Evolutionary conservation across 257 asterid species (phyloP).

Genomic region (Solanum habrochaites): DNA sequence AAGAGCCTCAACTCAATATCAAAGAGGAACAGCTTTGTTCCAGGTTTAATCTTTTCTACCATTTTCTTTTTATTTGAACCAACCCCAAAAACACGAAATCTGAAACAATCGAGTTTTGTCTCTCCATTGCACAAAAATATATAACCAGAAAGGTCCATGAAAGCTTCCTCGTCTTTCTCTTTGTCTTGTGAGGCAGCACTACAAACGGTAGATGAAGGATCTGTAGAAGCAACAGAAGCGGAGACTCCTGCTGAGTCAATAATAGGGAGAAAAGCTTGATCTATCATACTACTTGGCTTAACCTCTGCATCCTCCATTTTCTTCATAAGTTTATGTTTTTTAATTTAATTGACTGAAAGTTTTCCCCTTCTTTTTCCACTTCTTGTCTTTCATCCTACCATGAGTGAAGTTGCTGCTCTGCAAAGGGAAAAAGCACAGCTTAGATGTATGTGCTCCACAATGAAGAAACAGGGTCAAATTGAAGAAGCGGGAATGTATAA

Average conservation of each 20-base stretch:
- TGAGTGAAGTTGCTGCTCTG: conserved; percentile 8
- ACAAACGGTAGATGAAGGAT: not conserved
- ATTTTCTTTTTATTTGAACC: conserved; percentile 33
- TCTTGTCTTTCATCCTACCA: conserved; percentile 22
- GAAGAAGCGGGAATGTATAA: not conserved
- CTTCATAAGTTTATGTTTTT: conserved; percentile 3
- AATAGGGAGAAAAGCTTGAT: not conserved
- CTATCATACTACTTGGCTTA: not conserved
- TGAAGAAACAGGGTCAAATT: not conserved
- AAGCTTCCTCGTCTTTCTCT: conserved; percentile 9
- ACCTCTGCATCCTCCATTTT: not conserved
- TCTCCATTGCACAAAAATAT: conserved; percentile 56
- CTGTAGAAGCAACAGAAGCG: conserved; percentile 6
- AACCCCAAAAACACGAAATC: conserved; percentile 73
- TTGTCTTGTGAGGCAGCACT: conserved; percentile 16
- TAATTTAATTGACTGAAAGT: conserved; percentile 2
- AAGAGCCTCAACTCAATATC: conserved; percentile 53
- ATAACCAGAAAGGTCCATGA: conserved; percentile 36
- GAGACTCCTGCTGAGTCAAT: not conserved
- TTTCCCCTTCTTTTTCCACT: conserved; percentile 10
- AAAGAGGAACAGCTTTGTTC: conserved; percentile 60
- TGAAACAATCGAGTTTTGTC: conserved; percentile 60
- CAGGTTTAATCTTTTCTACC: conserved; percentile 50
- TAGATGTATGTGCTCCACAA: not conserved
- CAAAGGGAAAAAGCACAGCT: not conserved